Percentiles rank a stretch among this genome's conserved stretches.
Evolutionary conservation across 2,329 filamentous ascomycete genomes (phyloP).

Genomic region (Hypoxylon sp.): DNA sequence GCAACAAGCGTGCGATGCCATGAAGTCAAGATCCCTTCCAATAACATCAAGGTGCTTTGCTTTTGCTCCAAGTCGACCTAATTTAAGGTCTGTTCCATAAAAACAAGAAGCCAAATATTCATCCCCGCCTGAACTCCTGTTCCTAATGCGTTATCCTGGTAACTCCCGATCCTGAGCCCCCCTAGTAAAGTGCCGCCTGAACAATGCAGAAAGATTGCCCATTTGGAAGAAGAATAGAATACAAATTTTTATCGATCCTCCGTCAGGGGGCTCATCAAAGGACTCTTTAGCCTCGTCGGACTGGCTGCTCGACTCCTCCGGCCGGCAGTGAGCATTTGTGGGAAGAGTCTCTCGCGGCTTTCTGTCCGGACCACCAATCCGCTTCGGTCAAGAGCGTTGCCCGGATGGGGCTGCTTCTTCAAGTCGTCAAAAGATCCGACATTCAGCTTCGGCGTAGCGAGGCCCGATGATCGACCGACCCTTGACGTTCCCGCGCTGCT

Average conservation of each 20-base stretch:
- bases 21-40: constrained; percentile 19
- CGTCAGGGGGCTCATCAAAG: constrained; percentile 64
- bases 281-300: constrained; percentile 71
- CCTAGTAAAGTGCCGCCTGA: constrained; percentile 22
- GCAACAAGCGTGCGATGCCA: constrained; percentile 18
- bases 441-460: constrained; percentile 75
- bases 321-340: constrained; percentile 68
- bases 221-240: constrained; percentile 25
- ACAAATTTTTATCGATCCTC: constrained; percentile 54
- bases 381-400: constrained; percentile 70
- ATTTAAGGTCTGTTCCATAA: constrained; percentile 17
- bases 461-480: constrained; percentile 72
- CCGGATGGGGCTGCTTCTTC: constrained; percentile 50
- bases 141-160: constrained; percentile 28
- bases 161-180: constrained; percentile 35
- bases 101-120: constrained; percentile 8
- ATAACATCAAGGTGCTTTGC: constrained; percentile 12
- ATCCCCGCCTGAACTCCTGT: constrained; percentile 28
- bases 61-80: constrained; percentile 25
- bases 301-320: constrained; percentile 69
- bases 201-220: constrained; percentile 24
- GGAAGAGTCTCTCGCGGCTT: constrained; percentile 81
- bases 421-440: constrained; percentile 65
- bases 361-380: constrained; percentile 87
- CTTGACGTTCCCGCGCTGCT: constrained; percentile 63